Conservation (phyloP, 441 rosid species). For the Melastoma candidum region DNA sequence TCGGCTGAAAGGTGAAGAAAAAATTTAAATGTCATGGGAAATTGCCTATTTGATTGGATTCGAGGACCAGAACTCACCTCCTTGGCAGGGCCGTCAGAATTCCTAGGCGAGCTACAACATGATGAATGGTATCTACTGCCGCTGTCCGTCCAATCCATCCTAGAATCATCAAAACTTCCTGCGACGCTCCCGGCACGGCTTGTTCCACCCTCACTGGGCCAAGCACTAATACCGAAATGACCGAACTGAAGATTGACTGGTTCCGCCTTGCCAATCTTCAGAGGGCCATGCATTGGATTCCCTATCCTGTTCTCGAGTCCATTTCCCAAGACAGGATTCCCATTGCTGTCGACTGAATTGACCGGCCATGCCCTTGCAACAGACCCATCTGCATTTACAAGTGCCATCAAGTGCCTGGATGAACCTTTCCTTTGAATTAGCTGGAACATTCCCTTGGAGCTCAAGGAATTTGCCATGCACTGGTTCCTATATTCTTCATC, state of each 20-base stretch:
- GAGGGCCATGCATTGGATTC: constrained; percentile 70
- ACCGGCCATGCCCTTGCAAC: constrained; percentile 96
- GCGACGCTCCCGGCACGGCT: constrained; percentile 38
- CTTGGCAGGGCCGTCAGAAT: constrained; percentile 73
- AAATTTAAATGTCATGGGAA: neutral
- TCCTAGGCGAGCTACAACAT: constrained; percentile 92
- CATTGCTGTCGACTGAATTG: constrained; percentile 40
- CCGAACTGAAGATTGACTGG: constrained; percentile 94
- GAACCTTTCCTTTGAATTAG: constrained; percentile 90
- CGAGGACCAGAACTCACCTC: constrained; percentile 45
- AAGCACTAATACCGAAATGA: constrained; percentile 90
- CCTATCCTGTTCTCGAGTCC: constrained; percentile 42
- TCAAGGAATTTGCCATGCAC: constrained; percentile 80
- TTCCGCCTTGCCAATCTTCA: constrained; percentile 74
- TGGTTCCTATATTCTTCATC: constrained; percentile 93
- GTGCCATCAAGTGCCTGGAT: constrained; percentile 94
- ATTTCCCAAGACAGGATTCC: constrained; percentile 29
- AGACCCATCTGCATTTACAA: constrained; percentile 81
- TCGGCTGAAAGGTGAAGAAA: constrained; percentile 34
- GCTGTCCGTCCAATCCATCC: constrained; percentile 64
- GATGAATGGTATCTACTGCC: constrained; percentile 80
- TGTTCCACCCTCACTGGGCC: constrained; percentile 95
- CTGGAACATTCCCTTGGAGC: constrained; percentile 94
- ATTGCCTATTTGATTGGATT: neutral
- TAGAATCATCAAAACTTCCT: constrained; percentile 72